phyloP scores from a whole-genome alignment of 768 basidiomycete genomes.

The Termitomyces sp. region DNA sequence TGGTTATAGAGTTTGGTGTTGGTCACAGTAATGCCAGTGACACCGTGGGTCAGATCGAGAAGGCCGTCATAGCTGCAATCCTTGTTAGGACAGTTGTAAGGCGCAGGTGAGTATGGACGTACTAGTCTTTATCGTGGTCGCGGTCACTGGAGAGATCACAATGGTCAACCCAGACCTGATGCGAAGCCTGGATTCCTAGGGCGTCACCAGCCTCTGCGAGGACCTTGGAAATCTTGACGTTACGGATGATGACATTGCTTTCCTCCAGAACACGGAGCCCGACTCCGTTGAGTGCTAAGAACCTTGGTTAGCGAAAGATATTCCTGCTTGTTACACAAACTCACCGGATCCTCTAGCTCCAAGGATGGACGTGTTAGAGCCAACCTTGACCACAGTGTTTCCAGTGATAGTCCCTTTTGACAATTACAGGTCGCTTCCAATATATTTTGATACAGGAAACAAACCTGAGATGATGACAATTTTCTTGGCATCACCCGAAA shows the following conservation, averaged over 20 bases:
- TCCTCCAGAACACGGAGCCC: conserved; percentile 38
- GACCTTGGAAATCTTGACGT: conserved; percentile 44
- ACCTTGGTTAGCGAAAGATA: background rate
- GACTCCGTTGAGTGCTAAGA: conserved; percentile 35
- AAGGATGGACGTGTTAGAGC: conserved; percentile 38
- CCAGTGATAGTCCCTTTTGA: conserved; percentile 36
- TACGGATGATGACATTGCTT: conserved; percentile 42
- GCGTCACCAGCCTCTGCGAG: conserved; percentile 39
- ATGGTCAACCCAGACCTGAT: conserved; percentile 42
- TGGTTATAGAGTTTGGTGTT: conserved; percentile 37
- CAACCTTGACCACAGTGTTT: conserved; percentile 33
- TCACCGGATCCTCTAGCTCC: conserved; percentile 33
- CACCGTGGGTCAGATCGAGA: conserved; percentile 39
- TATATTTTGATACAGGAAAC: background rate
- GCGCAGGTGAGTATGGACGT: background rate
- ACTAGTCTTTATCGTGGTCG: conserved; percentile 33
- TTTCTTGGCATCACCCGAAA: conserved; percentile 33
- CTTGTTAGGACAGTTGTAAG: background rate
- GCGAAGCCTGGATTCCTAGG: conserved; percentile 34
- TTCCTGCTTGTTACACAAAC: background rate
- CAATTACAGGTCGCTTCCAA: background rate
- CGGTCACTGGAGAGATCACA: conserved; percentile 38
- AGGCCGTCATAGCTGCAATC: conserved; percentile 37
- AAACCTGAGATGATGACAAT: conserved; percentile 38
- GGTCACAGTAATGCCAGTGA: conserved; percentile 35